Evolutionary conservation across 2,329 filamentous ascomycete species (phyloP), one percentile per base, ranked within the genome.

Genomic region (Nothophaeocryptopus gaeumannii): DNA sequence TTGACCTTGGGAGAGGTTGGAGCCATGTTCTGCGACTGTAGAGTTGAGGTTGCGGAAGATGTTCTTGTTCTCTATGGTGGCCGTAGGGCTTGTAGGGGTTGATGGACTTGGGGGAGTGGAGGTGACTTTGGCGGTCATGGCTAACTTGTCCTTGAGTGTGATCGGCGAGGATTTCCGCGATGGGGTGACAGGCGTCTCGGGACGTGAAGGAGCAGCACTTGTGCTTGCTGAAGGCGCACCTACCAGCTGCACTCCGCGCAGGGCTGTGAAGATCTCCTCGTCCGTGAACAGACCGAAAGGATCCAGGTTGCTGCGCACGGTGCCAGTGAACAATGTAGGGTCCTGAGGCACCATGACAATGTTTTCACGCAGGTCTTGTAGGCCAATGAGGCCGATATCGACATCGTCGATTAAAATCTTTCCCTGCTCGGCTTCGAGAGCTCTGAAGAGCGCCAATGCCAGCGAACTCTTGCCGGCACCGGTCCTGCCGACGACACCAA

Each of bases 271-370:
- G 39, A 99, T 88, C 59, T 96, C 82, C 55, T 93, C 89, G 62
- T 99, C 90, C 0, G 86, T 90, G 71, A 95, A 96, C 33, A 88
- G 74, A 12, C 83, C 79, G 70, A 99, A 99, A 0, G 93, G 93
- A 68, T 99, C 93, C 15, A 99, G 79, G 66, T 99, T 99, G 67
- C 78, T 90, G 55, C 92, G 83, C 55, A 97, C 87, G 0, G 91
- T 96, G 58, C 92, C 92, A 11, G 85, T 91, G 72, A 97, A 97
- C 1, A 97, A 78, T 0, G 92, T 97, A 47, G 89, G 93, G 66
- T 99, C 93, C 74, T 99, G 93, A 26, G 93, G 93, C 50, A 99
- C 93, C 70, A 99, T 97, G 0, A 95, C 96, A 62, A 99, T 95
- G 39, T 88, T 86, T 72, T 95, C 87, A 47, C 93, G 87, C 62